Base-by-base conservation (phyloP, 1,139 yeast species). In the Pichia sp. region DNA sequence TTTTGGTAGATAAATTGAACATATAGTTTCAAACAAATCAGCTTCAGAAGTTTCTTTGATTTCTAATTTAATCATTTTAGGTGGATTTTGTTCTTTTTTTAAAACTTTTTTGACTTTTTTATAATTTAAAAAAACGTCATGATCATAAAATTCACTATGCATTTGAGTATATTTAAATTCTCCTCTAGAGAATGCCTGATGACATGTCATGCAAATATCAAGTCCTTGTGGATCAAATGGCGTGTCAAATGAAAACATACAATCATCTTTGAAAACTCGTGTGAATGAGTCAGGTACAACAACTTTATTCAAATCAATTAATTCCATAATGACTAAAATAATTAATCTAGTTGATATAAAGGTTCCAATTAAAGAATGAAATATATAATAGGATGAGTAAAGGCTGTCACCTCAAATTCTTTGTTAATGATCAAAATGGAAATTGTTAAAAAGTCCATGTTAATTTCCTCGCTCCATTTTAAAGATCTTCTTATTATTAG, bases 211-310 rank as follows among this genome's bases (percentile, higher is more conserved):
- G 53, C 95, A 87, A 25, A 87, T 79, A 58, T 84, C 94, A 23
- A 87, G 60, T 0, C 96, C 95, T 10, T 63, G 53, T 0, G 63
- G 63, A 42, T 81, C 79, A 48, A 79, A 82, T 24, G 89, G 77
- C 0, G 86, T 81, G 51, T 81, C 90, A 58, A 85, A 87, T 42
- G 84, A 80, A 66, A 74, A 86, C 71, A 82, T 81, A 56, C 96
- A 87, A 51, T 87, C 95, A 63, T 87, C 96, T 58, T 86, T 87
- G 62, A 77, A 82, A 22, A 87, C 77, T 8, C 66, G 60, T 3
- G 59, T 42, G 4, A 48, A 36, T 11, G 46, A 6, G 1, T 47
- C 30, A 2, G 62, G 62, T 4, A 49, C 39, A 4, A 30, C 26
- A 10, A 59, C 28, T 1, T 33, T 30, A 4, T 33, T n/a, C 24